Evolutionary conservation across 2,329 filamentous ascomycete genomes (phyloP).

Genomic region (Trichoderma koningiopsis): DNA sequence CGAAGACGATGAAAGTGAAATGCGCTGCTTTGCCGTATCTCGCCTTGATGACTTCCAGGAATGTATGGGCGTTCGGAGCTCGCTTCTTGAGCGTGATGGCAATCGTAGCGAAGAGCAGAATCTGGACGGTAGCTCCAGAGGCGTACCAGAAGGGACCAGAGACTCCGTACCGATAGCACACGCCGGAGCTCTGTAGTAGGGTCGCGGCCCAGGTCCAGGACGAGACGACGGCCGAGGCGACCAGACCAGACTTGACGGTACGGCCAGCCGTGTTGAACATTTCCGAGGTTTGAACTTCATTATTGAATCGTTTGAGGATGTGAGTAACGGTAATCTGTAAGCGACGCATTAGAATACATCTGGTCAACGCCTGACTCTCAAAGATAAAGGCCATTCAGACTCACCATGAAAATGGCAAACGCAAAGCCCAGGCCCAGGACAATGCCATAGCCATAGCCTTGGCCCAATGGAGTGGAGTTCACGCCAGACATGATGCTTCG

Average conservation of each 20-base stretch:
- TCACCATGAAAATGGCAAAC: slow-evolving; percentile 71
- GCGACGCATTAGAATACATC: neutral
- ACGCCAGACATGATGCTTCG: slow-evolving; percentile 15
- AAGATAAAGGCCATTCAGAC: neutral
- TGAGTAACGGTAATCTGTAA: slow-evolving; percentile 65
- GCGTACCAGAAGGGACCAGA: slow-evolving; percentile 64
- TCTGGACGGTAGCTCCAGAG: slow-evolving; percentile 77
- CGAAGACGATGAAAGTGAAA: slow-evolving; percentile 78
- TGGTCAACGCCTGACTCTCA: too few species aligned
- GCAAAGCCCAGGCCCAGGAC: slow-evolving; percentile 72
- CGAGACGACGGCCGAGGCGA: slow-evolving; percentile 86
- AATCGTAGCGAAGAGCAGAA: slow-evolving; percentile 85
- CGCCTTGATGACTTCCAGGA: slow-evolving; percentile 80
- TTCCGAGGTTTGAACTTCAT: slow-evolving; percentile 83
- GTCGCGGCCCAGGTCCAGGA: slow-evolving; percentile 94
- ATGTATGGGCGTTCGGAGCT: slow-evolving; percentile 83
- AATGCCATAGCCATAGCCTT: slow-evolving; percentile 76
- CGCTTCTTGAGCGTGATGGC: slow-evolving; percentile 87
- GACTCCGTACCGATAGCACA: slow-evolving; percentile 78
- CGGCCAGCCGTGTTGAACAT: slow-evolving; percentile 90
- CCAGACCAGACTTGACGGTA: slow-evolving; percentile 85
- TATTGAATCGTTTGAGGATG: slow-evolving; percentile 62
- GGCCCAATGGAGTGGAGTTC: slow-evolving; percentile 46
- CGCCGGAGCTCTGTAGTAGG: slow-evolving; percentile 74
- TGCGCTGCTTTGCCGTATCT: slow-evolving; percentile 75